Evolutionary conservation across 75 land plant species (phyloP), one percentile per base, ranked within the genome.

Genomic region (Cryptomeria japonica): DNA sequence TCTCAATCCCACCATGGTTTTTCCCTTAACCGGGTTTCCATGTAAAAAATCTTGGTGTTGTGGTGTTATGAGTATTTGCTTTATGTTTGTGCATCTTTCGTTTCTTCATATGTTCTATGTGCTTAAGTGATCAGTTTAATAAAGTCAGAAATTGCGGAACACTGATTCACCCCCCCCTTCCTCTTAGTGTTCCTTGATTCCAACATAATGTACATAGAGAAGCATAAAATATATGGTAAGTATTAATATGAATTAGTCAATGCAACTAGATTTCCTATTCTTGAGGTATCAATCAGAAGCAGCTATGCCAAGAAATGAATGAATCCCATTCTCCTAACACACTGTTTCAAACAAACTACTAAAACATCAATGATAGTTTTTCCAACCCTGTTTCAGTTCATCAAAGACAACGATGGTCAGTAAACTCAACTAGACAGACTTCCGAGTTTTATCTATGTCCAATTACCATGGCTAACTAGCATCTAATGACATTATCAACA

Each of bases 391-490:
- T 73, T 75, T 34, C 34, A 2, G 36, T 12, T 2, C 32, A 70
- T 19, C 61, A 22, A 61, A 61, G 9, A 61, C 68, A 25, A 22
- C 22, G 7, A 34, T 32, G 32, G 36, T 34, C 36, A 73, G 12
- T 12, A 73, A 70, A 70, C 32, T 0, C 77, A 73, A 34, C 37
- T 1, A 73, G 13, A 73, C 75, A 31, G n/a, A 11, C 8, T 22
- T 61, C 25, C 15, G 2, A 34, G 37, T 75, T 34, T 75, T 75
- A 75, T 34, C 38, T 38, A 34, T 75, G 15, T 13, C 77, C 34
- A 75, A 14, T 72, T 72, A 10, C 14, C 58, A 88, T 80, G 16
- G 13, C 13, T 87, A 84, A 58, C 72, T 56, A 86, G 58, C 82
- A 70, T 38, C 39, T 39, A 19, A 72, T 68, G 39, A 38, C 47